Conservation (phyloP, 1,139 yeast genomes). For the Debaryomyces sp. region DNA sequence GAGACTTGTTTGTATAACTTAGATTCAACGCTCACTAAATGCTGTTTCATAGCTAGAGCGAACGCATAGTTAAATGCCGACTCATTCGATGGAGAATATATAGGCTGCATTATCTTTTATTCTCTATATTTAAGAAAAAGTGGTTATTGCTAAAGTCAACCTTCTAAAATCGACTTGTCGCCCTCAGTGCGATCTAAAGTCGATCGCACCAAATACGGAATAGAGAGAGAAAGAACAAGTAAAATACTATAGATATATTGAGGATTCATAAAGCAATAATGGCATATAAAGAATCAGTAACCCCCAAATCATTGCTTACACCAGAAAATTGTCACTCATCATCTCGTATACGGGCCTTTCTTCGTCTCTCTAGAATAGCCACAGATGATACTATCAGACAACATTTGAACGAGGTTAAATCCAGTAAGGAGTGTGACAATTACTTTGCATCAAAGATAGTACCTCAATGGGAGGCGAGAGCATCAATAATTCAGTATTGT, state of each 20-base stretch:
- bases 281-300: neutral
- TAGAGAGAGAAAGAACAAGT: neutral
- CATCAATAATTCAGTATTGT: conserved; percentile 35
- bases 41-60: conserved; percentile 22
- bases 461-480: conserved; percentile 43
- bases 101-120: conserved; percentile 5
- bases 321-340: conserved; percentile 38
- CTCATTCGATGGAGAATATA: conserved; percentile 9
- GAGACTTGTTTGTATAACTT: conserved; percentile 1
- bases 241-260: neutral
- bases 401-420: conserved; percentile 35
- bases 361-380: conserved; percentile 39
- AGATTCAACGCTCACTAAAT: conserved; percentile 12
- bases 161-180: neutral
- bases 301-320: conserved; percentile 18
- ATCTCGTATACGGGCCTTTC: conserved; percentile 38
- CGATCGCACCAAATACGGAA: conserved; percentile 2
- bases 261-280: neutral
- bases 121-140: neutral
- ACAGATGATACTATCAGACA: conserved; percentile 45
- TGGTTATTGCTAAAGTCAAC: neutral
- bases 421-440: conserved; percentile 25
- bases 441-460: conserved; percentile 32
- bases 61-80: conserved; percentile 21
- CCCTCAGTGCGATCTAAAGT: conserved; percentile 1